Evolutionary conservation across 306 rosid species (phyloP), one percentile per base, ranked within the genome.

Genomic region (Betula pendula): DNA sequence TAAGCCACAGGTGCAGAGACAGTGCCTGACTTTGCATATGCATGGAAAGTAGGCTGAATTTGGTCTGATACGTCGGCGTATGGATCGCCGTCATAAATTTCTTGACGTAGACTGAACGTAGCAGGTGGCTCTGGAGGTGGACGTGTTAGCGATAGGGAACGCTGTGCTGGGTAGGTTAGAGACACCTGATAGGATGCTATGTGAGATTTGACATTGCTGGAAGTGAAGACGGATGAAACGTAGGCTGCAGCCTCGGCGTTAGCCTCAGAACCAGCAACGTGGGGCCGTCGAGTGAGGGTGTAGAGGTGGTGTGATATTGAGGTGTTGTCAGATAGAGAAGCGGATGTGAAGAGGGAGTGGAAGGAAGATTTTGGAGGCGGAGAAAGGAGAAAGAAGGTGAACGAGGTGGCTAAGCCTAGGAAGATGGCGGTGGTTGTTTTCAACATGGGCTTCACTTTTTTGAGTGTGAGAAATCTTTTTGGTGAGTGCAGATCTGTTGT

Each of bases 201-300:
- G 77, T 80, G 97, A 7, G 92, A 51, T 29, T 42, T 76, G 73
- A 89, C 59, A 50, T 73, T 76, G 5, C 79, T 70, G 42, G 92
- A 85, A 20, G 81, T 45, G 72, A 92, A 53, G 27, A 84, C 66
- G 19, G 90, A 81, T 52, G 77, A 35, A 73, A 82, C 93, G 31
- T 89, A 89, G 27, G 83, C 56, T 35, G 92, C 92, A 15, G 92
- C 97, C 11, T 82, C 88, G 4, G 82, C 75, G 85, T 89, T 92
- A 60, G 97, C 97, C 73, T 76, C 71, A 14, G 91, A 79, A 25
- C 91, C 89, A 20, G 94, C 91, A 44, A 68, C 75, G 62, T 89
- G 97, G 17, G 97, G 94, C 47, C 89, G 86, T 58, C 68, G 80
- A 0, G 92, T 91, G 82, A 91, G 89, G 38, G 80, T 75, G 71